phyloP scores from a whole-genome alignment of 768 basidiomycete genomes.

The Strobilomyces echinocephalus region DNA sequence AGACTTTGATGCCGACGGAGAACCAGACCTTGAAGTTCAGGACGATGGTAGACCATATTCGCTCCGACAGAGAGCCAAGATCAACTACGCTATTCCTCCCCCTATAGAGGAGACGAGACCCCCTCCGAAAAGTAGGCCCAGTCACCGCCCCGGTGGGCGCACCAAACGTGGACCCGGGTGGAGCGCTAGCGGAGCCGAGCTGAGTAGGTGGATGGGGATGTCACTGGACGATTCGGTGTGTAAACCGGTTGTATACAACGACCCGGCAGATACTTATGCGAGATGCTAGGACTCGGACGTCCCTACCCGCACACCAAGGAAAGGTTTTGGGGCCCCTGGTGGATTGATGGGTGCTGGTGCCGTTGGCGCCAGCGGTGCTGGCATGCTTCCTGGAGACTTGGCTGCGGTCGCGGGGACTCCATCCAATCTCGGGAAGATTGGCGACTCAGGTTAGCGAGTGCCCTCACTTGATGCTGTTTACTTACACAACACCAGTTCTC shows the following conservation, averaged over 20 bases:
- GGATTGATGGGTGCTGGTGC: constrained; percentile 48
- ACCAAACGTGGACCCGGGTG: constrained; percentile 57
- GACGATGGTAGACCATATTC: constrained; percentile 45
- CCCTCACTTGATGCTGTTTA: constrained; percentile 12
- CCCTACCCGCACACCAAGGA: constrained; percentile 63
- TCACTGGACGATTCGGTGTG: constrained; percentile 64
- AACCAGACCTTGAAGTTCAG: constrained; percentile 38
- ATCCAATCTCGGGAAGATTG: constrained; percentile 80
- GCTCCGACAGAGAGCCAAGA: constrained; percentile 54
- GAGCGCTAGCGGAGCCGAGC: constrained; percentile 75
- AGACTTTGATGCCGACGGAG: constrained; percentile 37
- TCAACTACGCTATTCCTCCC: constrained; percentile 81
- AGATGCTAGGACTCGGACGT: constrained; percentile 62
- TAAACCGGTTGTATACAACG: background rate
- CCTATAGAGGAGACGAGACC: constrained; percentile 65
- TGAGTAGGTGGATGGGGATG: constrained; percentile 75
- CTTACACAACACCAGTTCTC: constrained; percentile 46
- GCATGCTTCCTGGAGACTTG: constrained; percentile 56
- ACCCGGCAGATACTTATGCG: background rate
- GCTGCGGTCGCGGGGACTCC: constrained; percentile 70
- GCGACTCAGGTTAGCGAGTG: constrained; percentile 56
- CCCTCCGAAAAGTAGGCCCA: constrained; percentile 36
- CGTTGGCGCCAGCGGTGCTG: constrained; percentile 46
- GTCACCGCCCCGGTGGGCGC: constrained; percentile 34
- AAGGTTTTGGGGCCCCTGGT: constrained; percentile 51